Conservation (phyloP, 179 eudicot species). For the Camellia oleifera region DNA sequence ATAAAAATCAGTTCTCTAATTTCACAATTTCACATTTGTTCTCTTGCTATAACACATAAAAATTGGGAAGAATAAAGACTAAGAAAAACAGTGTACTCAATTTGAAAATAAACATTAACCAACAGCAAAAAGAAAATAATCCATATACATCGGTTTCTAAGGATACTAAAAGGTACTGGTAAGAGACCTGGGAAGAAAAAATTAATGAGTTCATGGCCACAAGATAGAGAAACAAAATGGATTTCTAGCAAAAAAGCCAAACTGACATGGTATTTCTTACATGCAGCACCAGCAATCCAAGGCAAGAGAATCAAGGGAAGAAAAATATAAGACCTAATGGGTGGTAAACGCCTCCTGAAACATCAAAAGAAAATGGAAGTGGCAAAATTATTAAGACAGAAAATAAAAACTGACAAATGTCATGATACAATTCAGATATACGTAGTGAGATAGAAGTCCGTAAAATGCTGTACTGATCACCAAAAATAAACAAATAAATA, state of each 20-base stretch:
- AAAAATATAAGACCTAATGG: conserved; percentile 59
- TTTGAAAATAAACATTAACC: background rate
- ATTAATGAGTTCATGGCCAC: background rate
- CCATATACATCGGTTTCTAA: background rate
- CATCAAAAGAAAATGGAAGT: background rate
- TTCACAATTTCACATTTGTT: background rate
- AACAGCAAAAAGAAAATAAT: background rate
- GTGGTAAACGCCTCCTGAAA: conserved; percentile 85
- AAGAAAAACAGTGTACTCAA: background rate
- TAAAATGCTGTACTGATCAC: background rate
- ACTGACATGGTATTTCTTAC: conserved; percentile 39
- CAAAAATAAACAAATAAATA: background rate
- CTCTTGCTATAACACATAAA: background rate
- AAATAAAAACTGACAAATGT: background rate
- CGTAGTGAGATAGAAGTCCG: background rate
- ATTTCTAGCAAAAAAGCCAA: background rate
- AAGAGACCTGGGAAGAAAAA: background rate
- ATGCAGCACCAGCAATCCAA: conserved; percentile 68
- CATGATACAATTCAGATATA: background rate
- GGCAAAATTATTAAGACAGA: background rate
- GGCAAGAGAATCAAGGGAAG: conserved; percentile 73
- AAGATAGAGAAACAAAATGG: background rate
- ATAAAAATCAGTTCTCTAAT: background rate
- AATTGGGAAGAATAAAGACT: background rate
- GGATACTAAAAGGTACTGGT: background rate